A percentile compares a stretch with the other conserved stretches of the same genome.
phyloP scores from a whole-genome alignment of 139 green algal species.

The Chlamydomonas eustigma region DNA sequence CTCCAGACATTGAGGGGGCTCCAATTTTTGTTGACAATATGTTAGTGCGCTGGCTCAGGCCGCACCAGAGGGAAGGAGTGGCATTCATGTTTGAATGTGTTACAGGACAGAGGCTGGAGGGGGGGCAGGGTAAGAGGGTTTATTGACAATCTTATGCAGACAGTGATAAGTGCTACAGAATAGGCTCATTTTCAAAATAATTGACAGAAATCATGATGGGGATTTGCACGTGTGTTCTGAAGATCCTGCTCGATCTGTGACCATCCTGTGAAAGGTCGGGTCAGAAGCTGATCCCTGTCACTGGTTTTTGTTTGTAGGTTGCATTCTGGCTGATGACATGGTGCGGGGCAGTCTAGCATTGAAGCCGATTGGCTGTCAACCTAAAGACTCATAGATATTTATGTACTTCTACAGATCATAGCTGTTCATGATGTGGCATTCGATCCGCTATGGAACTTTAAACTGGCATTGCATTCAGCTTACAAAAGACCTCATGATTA shows the following conservation, averaged over 20 bases:
- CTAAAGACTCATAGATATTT: too few relatives aligned
- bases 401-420: too few relatives aligned
- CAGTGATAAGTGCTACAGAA: neutral
- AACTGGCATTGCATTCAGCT: too few relatives aligned
- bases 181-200: too few relatives aligned
- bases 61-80: conserved; percentile 94
- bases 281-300: neutral
- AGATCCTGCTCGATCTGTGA: too few relatives aligned
- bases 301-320: too few relatives aligned
- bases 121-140: conserved; percentile 16
- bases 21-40: conserved; percentile 75
- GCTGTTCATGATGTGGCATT: too few relatives aligned
- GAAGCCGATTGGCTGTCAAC: too few relatives aligned
- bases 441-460: too few relatives aligned
- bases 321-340: conserved; percentile 98
- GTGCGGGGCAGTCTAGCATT: conserved; percentile 39
- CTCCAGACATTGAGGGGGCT: conserved; percentile 7
- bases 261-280: neutral
- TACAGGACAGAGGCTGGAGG: conserved; percentile 57
- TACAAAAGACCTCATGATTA: too few relatives aligned
- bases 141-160: neutral
- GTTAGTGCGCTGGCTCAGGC: conserved; percentile 82
- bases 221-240: too few relatives aligned
- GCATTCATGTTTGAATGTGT: conserved; percentile 99
- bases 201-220: too few relatives aligned